Conservation (phyloP, 257 asterid species). For the Rauvolfia tetraphylla region DNA sequence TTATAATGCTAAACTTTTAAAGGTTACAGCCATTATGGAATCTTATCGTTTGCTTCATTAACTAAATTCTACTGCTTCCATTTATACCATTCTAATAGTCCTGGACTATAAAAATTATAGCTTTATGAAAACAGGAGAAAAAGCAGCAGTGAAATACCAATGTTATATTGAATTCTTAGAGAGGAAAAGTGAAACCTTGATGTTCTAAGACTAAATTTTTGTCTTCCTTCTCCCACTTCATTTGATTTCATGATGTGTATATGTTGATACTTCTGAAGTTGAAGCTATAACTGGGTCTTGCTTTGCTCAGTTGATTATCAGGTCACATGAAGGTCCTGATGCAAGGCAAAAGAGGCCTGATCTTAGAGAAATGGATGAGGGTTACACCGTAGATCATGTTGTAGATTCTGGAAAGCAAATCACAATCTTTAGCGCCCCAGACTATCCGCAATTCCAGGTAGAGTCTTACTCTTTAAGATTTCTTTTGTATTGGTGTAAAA, state of each 20-base stretch:
- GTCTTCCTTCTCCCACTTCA: neutral
- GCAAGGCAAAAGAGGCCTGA: constrained; percentile 88
- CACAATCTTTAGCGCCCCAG: constrained; percentile 96
- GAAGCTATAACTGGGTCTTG: constrained; percentile 22
- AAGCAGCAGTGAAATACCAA: neutral
- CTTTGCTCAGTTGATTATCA: constrained; percentile 68
- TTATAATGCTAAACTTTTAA: neutral
- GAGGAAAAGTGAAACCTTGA: neutral
- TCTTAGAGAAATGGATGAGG: constrained; percentile 75
- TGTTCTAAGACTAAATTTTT: neutral
- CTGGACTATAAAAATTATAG: neutral
- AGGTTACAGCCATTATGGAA: neutral
- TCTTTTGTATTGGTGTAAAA: neutral
- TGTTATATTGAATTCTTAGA: neutral
- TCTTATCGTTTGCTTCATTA: neutral
- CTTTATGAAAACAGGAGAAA: neutral
- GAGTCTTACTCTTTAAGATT: constrained; percentile 12
- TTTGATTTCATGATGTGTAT: neutral
- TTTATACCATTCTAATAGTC: neutral
- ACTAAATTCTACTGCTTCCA: neutral
- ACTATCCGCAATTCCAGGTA: constrained; percentile 98
- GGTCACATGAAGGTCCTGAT: constrained; percentile 99
- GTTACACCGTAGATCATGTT: constrained; percentile 83
- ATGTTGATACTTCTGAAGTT: constrained; percentile 13
- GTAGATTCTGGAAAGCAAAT: constrained; percentile 85